Evolutionary conservation across 805 yeast species (phyloP), one percentile per base, ranked within the genome.

Genomic region (Metschnikowia rubicola): DNA sequence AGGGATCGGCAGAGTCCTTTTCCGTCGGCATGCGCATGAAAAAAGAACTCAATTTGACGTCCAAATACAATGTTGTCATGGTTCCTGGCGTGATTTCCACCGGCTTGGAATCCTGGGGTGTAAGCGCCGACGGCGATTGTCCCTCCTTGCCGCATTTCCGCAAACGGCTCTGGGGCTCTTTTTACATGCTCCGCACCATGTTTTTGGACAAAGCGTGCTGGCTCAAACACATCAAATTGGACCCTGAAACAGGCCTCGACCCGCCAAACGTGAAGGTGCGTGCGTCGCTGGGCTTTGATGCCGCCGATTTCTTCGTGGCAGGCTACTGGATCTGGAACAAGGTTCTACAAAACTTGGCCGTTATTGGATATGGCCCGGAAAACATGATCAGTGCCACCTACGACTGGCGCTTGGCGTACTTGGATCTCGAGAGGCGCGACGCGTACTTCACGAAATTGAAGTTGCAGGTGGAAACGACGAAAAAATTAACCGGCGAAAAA

Each of bases 251-350:
- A 0, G 99, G 99, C 0, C 69, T 94, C 26, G 99, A 94, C 63
- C 99, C 99, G 0, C 85, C 86, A 1, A 79, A 86, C 44, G 78
- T 88, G 56, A 85, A 76, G 56, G 62, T 94, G 26, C 73, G 99
- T 47, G 95, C 98, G 0, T 92, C 97, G 0, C 96, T 88, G 63
- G 99, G 99, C 0, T 88, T 94, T 64, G 97, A 91, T 58, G 94
- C 97, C 1, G 94, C 97, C 0, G 99, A 94, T 67, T 94, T 89
- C 66, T 94, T 94, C 60, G 83, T 94, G 66, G 88, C 97, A 3
- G 99, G 99, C 0, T 94, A 94, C 65, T 94, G 99, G 99, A 88
- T 94, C 59, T 94, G 99, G 99, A 89, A 88, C 63, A 94, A 94
- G 63, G 80, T 94, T 43, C 73, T 94, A n/a, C 96, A 92, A 65